Evolutionary conservation across 2,329 filamentous ascomycete genomes (phyloP), one percentile per base, ranked within the genome.

Genomic region (Geosmithia putterillii): DNA sequence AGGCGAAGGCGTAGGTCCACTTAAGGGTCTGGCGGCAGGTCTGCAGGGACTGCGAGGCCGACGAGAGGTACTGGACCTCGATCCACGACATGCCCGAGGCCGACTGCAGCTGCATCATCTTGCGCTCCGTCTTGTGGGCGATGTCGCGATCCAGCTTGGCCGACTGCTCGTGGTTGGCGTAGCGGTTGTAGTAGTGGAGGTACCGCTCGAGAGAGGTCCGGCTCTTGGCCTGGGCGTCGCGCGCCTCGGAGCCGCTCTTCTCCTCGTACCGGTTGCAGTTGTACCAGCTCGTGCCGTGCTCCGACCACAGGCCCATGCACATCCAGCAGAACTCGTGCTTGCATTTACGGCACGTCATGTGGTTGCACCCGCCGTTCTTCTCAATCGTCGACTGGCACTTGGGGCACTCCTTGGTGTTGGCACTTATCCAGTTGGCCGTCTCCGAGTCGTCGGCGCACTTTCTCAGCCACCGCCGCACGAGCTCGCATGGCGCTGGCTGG

Each of bases 251-350:
- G 2, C 92, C 92, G 50, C 86, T 94, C 72, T 92, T 95, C 66
- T 96, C 92, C 58, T 98, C 92, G 54, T 83, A 98, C 8, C 92
- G 76, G 59, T 95, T 98, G 73, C 92, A 98, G 63, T 95, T 98
- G 70, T 98, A 98, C 92, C 92, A 98, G 64, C 87, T 95, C 3
- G 90, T 98, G 49, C 92, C 92, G 59, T 98, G 92, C 63, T 98
- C 92, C 1, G 88, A 94, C 92, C 92, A 98, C 1, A 95, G 70
- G 0, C 92, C 92, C 92, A 98, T 98, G 57, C 92, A 98, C 85
- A 98, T 96, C 92, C 92, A 98, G 66, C 92, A 98, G 57, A 98
- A 95, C 57, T 95, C 89, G 57, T 95, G 82, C 56, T 88, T 87
- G 68, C 89, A 95, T 62, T 95, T 95, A 45, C 89, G 74, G 60